These are phyloP conservation scores for Antrodiella citrinella DNA, from an alignment of 768 basidiomycete species.

Conservation along the genomic window DNA sequence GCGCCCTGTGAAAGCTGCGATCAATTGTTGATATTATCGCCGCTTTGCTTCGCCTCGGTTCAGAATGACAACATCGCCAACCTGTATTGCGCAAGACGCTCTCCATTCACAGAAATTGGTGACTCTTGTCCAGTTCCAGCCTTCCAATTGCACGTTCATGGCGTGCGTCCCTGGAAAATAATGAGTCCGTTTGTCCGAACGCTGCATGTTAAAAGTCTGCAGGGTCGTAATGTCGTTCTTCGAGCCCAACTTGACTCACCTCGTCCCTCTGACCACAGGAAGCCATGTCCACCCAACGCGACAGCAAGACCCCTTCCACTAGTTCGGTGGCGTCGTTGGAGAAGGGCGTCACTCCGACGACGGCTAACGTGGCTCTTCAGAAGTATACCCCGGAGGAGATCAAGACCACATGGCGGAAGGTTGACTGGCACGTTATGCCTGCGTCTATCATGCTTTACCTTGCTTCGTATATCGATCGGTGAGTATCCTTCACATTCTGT, in stretches of 20 bases:
- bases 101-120: not conserved
- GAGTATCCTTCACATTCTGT: not conserved
- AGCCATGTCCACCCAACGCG: not conserved
- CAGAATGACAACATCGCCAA: not conserved
- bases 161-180: not conserved
- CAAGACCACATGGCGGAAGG: slow-evolving; percentile 20
- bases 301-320: not conserved
- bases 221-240: not conserved
- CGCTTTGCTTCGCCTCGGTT: not conserved
- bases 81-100: not conserved
- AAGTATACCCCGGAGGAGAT: slow-evolving; percentile 14
- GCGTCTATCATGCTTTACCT: slow-evolving; percentile 30
- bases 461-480: slow-evolving; percentile 25
- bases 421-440: slow-evolving; percentile 29
- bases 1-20: not conserved
- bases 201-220: not conserved
- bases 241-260: not conserved
- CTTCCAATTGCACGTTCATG: not conserved
- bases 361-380: slow-evolving; percentile 5
- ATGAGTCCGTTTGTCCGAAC: not conserved
- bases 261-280: not conserved
- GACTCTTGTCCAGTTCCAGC: too few relatives aligned
- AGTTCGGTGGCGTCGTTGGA: not conserved
- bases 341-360: not conserved
- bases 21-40: not conserved